Conservation (phyloP, 140 eudicot species). For the Oenanthe javanica region DNA sequence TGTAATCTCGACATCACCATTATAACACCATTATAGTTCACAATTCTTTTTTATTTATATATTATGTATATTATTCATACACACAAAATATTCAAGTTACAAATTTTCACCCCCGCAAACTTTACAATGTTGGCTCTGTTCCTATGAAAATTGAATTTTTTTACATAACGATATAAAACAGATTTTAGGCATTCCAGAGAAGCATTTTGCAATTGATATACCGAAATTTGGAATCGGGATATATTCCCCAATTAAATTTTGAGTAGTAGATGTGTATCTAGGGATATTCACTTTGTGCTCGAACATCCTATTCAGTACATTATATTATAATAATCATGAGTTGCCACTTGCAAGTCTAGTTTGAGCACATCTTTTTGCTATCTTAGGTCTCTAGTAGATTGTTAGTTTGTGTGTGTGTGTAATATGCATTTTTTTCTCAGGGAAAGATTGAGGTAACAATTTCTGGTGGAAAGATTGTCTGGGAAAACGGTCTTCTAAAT, state of each 20-base stretch:
- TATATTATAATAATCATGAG: background rate
- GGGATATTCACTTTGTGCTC: background rate
- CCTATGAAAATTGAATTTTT: too few relatives aligned
- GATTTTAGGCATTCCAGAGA: background rate
- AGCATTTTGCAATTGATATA: background rate
- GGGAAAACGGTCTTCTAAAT: slow-evolving; percentile 73
- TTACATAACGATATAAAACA: background rate
- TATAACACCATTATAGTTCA: background rate
- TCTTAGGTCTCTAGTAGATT: background rate
- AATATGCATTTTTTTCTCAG: slow-evolving; percentile 24
- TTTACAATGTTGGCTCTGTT: too few relatives aligned
- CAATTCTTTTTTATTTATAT: background rate
- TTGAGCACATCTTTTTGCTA: background rate
- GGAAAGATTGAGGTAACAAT: slow-evolving; percentile 94
- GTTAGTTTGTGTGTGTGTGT: background rate
- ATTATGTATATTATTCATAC: too few relatives aligned
- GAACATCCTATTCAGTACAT: background rate
- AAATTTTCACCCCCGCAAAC: background rate
- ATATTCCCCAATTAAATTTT: background rate
- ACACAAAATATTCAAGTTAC: too few relatives aligned
- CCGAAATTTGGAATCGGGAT: background rate
- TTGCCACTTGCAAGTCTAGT: background rate
- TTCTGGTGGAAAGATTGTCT: slow-evolving; percentile 88
- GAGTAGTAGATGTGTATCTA: background rate
- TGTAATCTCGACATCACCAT: background rate